phyloP scores from a whole-genome alignment of 179 eudicot species.

The Beta corolliflora region DNA sequence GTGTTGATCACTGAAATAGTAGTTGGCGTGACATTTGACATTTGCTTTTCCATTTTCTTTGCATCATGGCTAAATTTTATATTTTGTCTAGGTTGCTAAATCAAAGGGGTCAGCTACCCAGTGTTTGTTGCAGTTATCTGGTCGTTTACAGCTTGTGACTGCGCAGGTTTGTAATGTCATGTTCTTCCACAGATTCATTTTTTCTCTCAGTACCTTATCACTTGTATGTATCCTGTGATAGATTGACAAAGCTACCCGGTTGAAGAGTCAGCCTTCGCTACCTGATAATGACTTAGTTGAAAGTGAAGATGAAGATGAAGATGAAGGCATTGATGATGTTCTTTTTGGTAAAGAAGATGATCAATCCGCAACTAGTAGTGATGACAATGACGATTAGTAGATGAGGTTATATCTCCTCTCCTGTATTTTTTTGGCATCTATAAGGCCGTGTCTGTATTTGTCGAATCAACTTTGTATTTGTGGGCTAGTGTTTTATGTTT shows the following conservation, averaged over 20 bases:
- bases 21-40: background rate
- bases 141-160: constrained; percentile 84
- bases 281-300: constrained; percentile 43
- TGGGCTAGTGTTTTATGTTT: background rate
- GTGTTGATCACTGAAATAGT: background rate
- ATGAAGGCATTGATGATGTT: constrained; percentile 64
- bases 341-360: constrained; percentile 64
- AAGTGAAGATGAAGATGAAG: constrained; percentile 60
- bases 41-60: background rate
- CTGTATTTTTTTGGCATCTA: background rate
- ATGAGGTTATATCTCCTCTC: constrained; percentile 22
- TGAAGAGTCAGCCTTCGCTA: constrained; percentile 40
- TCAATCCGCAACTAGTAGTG: constrained; percentile 52
- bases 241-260: constrained; percentile 72
- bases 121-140: constrained; percentile 72
- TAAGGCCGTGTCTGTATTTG: constrained; percentile 8
- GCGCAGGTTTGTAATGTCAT: constrained; percentile 62
- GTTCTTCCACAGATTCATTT: constrained; percentile 12
- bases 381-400: constrained; percentile 39
- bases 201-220: background rate
- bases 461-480: background rate
- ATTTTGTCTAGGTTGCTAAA: constrained; percentile 57
- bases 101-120: constrained; percentile 49
- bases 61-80: constrained; percentile 1
- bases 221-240: constrained; percentile 26